Evolutionary conservation across 768 basidiomycete genomes (phyloP).

Genomic region (Hypholoma sublateritium): DNA sequence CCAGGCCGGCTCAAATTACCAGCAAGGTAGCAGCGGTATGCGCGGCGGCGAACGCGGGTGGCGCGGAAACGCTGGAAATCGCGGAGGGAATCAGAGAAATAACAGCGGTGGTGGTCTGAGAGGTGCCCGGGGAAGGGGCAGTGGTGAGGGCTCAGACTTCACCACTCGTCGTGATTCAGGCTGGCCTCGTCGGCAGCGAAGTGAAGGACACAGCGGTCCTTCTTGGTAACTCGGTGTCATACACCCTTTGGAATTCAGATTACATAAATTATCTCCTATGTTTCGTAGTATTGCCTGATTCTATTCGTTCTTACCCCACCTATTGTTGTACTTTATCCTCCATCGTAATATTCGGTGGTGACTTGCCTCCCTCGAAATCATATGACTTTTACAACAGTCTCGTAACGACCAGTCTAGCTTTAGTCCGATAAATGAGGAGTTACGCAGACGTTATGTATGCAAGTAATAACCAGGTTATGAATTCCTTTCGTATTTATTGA

Average conservation of each 20-base stretch:
- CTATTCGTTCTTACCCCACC: constrained; percentile 6
- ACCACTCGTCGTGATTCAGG: constrained; percentile 48
- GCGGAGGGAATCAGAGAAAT: constrained; percentile 20
- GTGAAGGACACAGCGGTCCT: constrained; percentile 24
- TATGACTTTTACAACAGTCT: neutral
- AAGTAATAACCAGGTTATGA: neutral
- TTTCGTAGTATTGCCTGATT: neutral
- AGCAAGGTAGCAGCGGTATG: constrained; percentile 18
- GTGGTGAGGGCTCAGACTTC: constrained; percentile 22
- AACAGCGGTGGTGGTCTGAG: constrained; percentile 18
- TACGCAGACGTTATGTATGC: neutral
- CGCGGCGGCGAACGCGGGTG: constrained; percentile 26
- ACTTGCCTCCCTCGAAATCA: neutral
- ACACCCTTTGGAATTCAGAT: neutral
- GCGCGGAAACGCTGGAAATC: constrained; percentile 34
- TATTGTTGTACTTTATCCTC: constrained; percentile 8
- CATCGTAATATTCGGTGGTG: neutral
- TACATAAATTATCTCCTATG: constrained; percentile 6
- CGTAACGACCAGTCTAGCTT: neutral
- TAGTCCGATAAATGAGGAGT: neutral
- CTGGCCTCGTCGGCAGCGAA: constrained; percentile 51
- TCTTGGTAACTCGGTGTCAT: constrained; percentile 14
- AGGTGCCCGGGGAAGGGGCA: constrained; percentile 30
- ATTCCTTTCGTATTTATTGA: too few relatives aligned
- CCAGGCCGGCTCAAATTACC: constrained; percentile 18